phyloP scores from a whole-genome alignment of 495 filamentous ascomycete genomes.

The Daldinia concentrica region DNA sequence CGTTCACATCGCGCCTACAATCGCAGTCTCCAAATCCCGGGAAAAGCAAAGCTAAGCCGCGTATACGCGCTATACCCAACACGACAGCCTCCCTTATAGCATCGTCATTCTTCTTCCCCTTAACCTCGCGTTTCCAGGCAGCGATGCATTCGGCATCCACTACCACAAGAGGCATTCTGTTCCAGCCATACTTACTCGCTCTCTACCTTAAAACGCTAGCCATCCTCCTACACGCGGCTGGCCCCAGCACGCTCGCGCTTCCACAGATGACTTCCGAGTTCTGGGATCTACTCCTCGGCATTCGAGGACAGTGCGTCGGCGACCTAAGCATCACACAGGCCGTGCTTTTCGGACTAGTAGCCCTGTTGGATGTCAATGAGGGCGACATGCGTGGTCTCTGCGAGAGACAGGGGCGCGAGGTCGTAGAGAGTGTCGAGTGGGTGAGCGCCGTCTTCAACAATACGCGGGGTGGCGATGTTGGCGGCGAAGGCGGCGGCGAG shows the following conservation, averaged over 20 bases:
- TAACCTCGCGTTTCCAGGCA: constrained; percentile 68
- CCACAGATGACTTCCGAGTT: constrained; percentile 75
- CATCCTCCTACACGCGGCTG: constrained; percentile 71
- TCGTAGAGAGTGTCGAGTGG: constrained; percentile 66
- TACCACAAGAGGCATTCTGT: constrained; percentile 58
- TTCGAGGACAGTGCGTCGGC: constrained; percentile 54
- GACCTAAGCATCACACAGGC: constrained; percentile 75
- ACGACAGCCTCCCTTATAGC: constrained; percentile 77
- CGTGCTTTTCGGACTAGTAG: constrained; percentile 79
- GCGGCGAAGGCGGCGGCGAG: constrained; percentile 57
- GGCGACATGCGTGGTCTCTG: constrained; percentile 79
- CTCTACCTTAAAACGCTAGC: constrained; percentile 72
- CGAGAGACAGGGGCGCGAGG: constrained; percentile 62
- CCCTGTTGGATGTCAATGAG: constrained; percentile 85
- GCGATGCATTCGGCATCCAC: constrained; percentile 56
- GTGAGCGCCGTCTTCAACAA: constrained; percentile 53
- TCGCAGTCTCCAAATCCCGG: constrained; percentile 20
- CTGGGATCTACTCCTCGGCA: constrained; percentile 70
- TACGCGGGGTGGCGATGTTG: constrained; percentile 53
- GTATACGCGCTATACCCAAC: constrained; percentile 74
- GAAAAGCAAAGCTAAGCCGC: constrained; percentile 54
- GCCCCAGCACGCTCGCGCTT: constrained; percentile 67
- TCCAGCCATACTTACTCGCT: constrained; percentile 67
- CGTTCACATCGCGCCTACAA: constrained; percentile 55
- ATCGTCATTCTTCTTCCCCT: constrained; percentile 82